These are phyloP conservation scores for Aureobasidium sp. DNA, from an alignment of 2,329 filamentous ascomycete species.

Conservation along the genomic window DNA sequence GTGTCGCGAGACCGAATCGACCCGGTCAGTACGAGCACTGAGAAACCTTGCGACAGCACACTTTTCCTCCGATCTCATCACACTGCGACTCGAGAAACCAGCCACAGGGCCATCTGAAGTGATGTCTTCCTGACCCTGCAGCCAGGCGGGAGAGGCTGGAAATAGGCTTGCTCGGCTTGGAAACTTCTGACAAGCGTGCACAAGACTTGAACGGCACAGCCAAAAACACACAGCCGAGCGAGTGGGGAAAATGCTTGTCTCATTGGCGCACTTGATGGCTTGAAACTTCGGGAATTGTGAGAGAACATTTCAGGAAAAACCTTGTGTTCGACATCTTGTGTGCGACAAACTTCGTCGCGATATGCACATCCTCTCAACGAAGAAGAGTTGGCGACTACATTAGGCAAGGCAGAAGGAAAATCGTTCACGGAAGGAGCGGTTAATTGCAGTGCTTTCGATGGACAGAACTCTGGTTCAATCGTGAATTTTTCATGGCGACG, in stretches of 20 bases:
- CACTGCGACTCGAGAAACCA: background rate
- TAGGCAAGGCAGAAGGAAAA: background rate
- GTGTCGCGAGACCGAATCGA: background rate
- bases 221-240: background rate
- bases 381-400: background rate
- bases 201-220: slow-evolving; percentile 7
- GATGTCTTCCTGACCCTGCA: background rate
- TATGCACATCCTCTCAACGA: background rate
- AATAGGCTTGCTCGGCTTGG: slow-evolving; percentile 9
- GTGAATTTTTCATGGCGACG: background rate
- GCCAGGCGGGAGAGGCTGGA: slow-evolving; percentile 1
- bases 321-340: background rate
- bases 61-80: background rate
- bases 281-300: background rate
- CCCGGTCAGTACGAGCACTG: background rate
- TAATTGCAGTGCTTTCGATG: background rate
- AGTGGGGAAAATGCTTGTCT: slow-evolving; percentile 13
- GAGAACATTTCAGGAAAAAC: slow-evolving; percentile 9
- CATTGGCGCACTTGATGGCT: background rate
- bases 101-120: background rate
- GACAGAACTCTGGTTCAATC: background rate
- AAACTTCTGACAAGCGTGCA: slow-evolving; percentile 4
- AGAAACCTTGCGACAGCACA: background rate
- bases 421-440: background rate
- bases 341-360: background rate